phyloP scores from a whole-genome alignment of 2,329 filamentous ascomycete genomes.

The Fragosphaeria purpurea region DNA sequence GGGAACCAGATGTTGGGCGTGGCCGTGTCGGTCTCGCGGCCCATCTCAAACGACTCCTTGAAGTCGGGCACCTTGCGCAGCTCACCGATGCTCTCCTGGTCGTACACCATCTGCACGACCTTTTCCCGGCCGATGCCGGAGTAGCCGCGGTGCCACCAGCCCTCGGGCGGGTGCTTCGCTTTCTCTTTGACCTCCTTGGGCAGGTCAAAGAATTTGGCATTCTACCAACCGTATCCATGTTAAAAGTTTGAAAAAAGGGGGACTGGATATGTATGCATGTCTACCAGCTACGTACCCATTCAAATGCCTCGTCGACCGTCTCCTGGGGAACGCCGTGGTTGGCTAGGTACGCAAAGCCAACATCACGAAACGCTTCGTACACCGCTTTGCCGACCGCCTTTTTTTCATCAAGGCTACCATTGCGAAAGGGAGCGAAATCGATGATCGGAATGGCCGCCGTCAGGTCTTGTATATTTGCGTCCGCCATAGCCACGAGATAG shows the following conservation, averaged over 20 bases:
- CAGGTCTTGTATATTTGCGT: too few relatives aligned
- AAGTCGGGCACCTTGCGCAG: slow-evolving; percentile 22
- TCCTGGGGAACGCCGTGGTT: slow-evolving; percentile 25
- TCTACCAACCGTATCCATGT: neutral
- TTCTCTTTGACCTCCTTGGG: slow-evolving; percentile 23
- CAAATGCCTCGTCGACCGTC: slow-evolving; percentile 27
- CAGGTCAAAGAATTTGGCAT: slow-evolving; percentile 20
- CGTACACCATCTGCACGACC: slow-evolving; percentile 23
- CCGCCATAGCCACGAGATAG: too few relatives aligned
- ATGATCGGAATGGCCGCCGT: slow-evolving; percentile 9
- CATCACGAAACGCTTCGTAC: slow-evolving; percentile 20
- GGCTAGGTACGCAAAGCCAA: slow-evolving; percentile 25
- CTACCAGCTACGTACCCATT: slow-evolving; percentile 16
- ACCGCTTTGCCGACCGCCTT: slow-evolving; percentile 7
- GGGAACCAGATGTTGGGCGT: slow-evolving; percentile 30
- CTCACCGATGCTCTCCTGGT: slow-evolving; percentile 16
- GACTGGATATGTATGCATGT: slow-evolving; percentile 5
- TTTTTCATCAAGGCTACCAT: slow-evolving; percentile 1
- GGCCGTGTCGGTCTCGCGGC: slow-evolving; percentile 20
- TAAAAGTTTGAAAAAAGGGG: too few relatives aligned
- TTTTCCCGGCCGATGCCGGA: slow-evolving; percentile 27
- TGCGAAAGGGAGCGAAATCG: slow-evolving; percentile 9
- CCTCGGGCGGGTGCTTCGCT: slow-evolving; percentile 24
- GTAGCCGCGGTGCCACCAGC: slow-evolving; percentile 27
- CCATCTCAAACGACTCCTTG: slow-evolving; percentile 32